A percentile compares a stretch with the other conserved stretches of the same genome.
Conservation (phyloP, 1,139 yeast species). For the Maudiozyma humilis region DNA sequence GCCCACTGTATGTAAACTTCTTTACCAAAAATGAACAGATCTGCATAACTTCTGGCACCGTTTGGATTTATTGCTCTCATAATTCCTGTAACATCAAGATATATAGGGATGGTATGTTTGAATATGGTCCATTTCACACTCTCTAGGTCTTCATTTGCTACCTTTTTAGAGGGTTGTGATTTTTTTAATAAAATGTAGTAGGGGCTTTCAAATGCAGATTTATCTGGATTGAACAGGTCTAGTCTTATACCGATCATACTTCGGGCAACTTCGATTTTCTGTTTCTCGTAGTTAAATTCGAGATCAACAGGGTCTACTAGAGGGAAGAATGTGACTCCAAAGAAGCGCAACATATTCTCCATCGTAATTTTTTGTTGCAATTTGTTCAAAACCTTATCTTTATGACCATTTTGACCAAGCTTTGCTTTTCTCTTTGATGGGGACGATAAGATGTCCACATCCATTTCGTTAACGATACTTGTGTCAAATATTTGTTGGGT, state of each 20-base stretch:
- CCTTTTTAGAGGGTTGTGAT: not conserved
- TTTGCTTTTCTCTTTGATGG: slow-evolving; percentile 20
- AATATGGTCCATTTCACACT: slow-evolving; percentile 28
- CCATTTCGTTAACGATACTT: slow-evolving; percentile 27
- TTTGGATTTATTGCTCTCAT: slow-evolving; percentile 15
- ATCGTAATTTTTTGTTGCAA: slow-evolving; percentile 25
- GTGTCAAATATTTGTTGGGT: slow-evolving; percentile 33
- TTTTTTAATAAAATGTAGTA: slow-evolving; percentile 37
- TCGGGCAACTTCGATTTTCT: slow-evolving; percentile 15
- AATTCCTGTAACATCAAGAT: slow-evolving; percentile 27
- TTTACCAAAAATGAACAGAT: slow-evolving; percentile 24
- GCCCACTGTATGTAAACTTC: slow-evolving; percentile 17
- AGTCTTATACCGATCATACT: slow-evolving; percentile 38
- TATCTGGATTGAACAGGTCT: slow-evolving; percentile 34
- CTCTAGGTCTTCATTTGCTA: slow-evolving; percentile 1
- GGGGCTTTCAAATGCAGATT: slow-evolving; percentile 32
- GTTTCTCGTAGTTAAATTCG: slow-evolving; percentile 11
- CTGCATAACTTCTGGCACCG: slow-evolving; percentile 12
- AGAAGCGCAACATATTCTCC: slow-evolving; percentile 38
- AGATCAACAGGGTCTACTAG: slow-evolving; percentile 34
- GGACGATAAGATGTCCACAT: slow-evolving; percentile 20
- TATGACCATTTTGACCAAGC: slow-evolving; percentile 5
- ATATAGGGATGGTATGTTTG: slow-evolving; percentile 40
- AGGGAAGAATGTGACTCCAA: slow-evolving; percentile 42
- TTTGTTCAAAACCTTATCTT: slow-evolving; percentile 2